A percentile compares a stretch with the other conserved stretches of the same genome.
Evolutionary conservation across 441 rosid species (phyloP).

Genomic region (Aquilaria agallochum): DNA sequence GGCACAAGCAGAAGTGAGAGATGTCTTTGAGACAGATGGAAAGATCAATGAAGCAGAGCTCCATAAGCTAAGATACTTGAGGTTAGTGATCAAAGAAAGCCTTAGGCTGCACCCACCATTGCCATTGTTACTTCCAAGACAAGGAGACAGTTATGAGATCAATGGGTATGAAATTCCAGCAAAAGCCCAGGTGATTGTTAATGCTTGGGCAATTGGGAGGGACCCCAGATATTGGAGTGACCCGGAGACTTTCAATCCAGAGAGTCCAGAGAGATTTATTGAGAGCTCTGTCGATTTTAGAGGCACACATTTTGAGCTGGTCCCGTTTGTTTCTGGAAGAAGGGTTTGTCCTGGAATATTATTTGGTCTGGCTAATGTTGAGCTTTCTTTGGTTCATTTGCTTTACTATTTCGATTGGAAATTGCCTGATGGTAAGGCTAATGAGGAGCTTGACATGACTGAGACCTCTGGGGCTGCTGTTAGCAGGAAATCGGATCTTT

Average conservation of each 20-base stretch:
- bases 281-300: conserved; percentile 5
- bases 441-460: conserved; percentile 12
- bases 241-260: conserved; percentile 8
- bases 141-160: conserved; percentile 5
- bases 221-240: conserved; percentile 11
- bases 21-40: neutral
- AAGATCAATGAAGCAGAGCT: conserved; percentile 4
- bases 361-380: conserved; percentile 14
- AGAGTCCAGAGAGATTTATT: conserved; percentile 17
- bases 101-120: conserved; percentile 19
- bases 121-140: conserved; percentile 6
- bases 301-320: conserved; percentile 11
- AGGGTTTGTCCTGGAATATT: conserved; percentile 16
- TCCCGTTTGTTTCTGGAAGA: conserved; percentile 14
- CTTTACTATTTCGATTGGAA: conserved; percentile 12
- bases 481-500: conserved; percentile 7
- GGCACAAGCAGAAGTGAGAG: conserved; percentile 7
- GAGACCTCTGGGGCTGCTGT: conserved; percentile 5
- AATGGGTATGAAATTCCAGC: conserved; percentile 11
- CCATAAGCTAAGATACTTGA: conserved; percentile 4
- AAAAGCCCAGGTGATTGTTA: conserved; percentile 3
- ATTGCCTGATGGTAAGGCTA: conserved; percentile 11
- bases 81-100: conserved; percentile 15
- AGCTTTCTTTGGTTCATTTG: conserved; percentile 10
- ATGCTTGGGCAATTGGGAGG: conserved; percentile 10